These are phyloP conservation scores for Diophrys sp. DNA, from an alignment of 73 alveolate species.

Conservation along the genomic window DNA sequence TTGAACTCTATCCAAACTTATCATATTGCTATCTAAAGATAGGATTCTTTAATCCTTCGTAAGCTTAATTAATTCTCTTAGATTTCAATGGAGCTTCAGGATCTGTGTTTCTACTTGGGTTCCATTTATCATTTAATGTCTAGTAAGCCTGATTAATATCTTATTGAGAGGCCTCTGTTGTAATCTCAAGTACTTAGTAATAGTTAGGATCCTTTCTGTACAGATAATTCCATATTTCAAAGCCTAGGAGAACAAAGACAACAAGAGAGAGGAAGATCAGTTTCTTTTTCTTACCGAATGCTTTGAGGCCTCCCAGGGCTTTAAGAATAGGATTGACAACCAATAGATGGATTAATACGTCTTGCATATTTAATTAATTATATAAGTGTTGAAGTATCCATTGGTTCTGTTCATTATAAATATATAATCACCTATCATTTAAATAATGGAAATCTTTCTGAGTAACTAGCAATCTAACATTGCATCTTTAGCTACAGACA, in stretches of 20 bases:
- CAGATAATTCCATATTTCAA: not conserved
- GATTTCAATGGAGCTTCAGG: not conserved
- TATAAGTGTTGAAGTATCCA: too few relatives aligned
- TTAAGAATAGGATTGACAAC: not conserved
- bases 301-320: not conserved
- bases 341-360: not conserved
- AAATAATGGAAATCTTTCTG: not conserved
- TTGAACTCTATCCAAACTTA: not conserved
- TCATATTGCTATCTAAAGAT: not conserved
- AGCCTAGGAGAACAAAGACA: not conserved
- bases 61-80: not conserved
- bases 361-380: not conserved
- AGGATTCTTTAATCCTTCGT: not conserved
- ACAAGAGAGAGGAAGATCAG: not conserved
- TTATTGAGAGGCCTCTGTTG: not conserved
- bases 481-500: not conserved
- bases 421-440: too few relatives aligned
- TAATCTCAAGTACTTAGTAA: not conserved
- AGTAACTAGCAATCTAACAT: not conserved
- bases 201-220: not conserved
- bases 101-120: not conserved
- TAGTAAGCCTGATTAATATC: not conserved
- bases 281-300: too few relatives aligned
- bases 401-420: too few relatives aligned
- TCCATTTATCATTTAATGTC: not conserved